These are phyloP conservation scores for Pouteria campechiana DNA, from an alignment of 179 eudicot species.

Conservation along the genomic window DNA sequence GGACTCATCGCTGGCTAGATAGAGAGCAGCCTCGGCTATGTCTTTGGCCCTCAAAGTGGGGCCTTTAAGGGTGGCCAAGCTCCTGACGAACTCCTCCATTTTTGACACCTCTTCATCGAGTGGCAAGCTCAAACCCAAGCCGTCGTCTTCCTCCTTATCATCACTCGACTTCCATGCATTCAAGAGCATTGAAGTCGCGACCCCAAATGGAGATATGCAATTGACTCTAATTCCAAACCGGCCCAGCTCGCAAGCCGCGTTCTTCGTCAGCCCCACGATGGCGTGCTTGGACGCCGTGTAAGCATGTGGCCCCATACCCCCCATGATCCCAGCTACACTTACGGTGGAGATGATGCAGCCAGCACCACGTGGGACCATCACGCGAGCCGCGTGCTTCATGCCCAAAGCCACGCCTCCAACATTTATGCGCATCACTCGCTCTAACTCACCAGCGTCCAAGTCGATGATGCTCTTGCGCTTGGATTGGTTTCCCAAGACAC, in stretches of 20 bases:
- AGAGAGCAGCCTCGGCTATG: conserved; percentile 55
- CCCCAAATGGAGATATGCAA: conserved; percentile 44
- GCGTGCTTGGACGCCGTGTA: conserved; percentile 58
- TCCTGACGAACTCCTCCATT: conserved; percentile 30
- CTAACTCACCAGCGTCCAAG: conserved; percentile 29
- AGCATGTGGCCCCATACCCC: conserved; percentile 41
- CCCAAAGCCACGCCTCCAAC: conserved; percentile 36
- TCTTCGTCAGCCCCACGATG: conserved; percentile 36
- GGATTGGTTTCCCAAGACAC: conserved; percentile 24
- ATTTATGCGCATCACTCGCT: conserved; percentile 28
- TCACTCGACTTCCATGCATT: conserved; percentile 13
- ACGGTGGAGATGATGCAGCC: conserved; percentile 37
- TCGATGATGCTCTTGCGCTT: conserved; percentile 26
- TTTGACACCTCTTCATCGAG: conserved; percentile 19
- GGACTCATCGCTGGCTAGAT: conserved; percentile 51
- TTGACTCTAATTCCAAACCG: conserved; percentile 38
- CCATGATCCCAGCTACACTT: conserved; percentile 42
- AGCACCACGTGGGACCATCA: conserved; percentile 20
- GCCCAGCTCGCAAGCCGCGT: conserved; percentile 37
- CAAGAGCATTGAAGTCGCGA: conserved; percentile 29
- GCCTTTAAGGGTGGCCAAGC: conserved; percentile 32
- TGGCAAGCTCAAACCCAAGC: conserved; percentile 1
- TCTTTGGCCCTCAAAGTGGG: conserved; percentile 24
- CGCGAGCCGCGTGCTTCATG: conserved; percentile 50
- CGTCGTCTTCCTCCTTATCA: conserved; percentile 3